phyloP scores from a whole-genome alignment of 352 stramenopile species.

The Phytophthora foliorum region DNA sequence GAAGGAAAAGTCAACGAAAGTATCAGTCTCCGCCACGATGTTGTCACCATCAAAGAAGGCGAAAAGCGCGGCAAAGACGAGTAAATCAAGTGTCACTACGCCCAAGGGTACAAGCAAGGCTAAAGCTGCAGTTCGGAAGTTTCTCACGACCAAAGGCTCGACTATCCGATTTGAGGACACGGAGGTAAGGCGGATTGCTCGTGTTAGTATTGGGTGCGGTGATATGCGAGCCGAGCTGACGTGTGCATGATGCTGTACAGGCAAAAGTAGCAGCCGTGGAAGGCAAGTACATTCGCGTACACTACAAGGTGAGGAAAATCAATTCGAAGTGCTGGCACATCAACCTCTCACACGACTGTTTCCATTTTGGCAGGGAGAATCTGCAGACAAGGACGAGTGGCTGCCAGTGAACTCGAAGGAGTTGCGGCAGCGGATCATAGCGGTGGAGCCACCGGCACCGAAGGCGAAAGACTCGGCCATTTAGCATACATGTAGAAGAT shows the following conservation, averaged over 20 bases:
- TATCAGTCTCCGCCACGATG: constrained; percentile 15
- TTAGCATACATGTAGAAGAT: too few relatives aligned
- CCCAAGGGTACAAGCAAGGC: constrained; percentile 42
- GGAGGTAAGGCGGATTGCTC: constrained; percentile 44
- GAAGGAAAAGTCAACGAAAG: constrained; percentile 32
- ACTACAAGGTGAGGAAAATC: constrained; percentile 69
- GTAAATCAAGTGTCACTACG: constrained; percentile 16
- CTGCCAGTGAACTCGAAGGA: constrained; percentile 59
- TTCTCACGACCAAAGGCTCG: constrained; percentile 67
- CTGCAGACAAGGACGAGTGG: constrained; percentile 77
- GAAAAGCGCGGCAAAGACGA: constrained; percentile 28
- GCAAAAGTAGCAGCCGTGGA: constrained; percentile 74
- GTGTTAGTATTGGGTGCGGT: not conserved
- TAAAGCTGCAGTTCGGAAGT: constrained; percentile 43
- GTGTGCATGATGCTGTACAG: constrained; percentile 31
- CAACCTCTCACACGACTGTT: constrained; percentile 4
- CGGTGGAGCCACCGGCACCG: constrained; percentile 40
- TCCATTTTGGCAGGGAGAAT: constrained; percentile 57
- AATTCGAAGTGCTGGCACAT: not conserved
- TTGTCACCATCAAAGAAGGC: constrained; percentile 34
- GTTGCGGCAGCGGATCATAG: constrained; percentile 55
- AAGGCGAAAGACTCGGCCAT: constrained; percentile 30
- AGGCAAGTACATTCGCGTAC: constrained; percentile 79
- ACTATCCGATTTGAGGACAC: constrained; percentile 74
- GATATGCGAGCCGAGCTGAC: constrained; percentile 9